A percentile compares a stretch with the other conserved stretches of the same genome.
These are phyloP conservation scores for Eucalyptus curtisii DNA, from an alignment of 345 rosid genomes.

Conservation along the genomic window DNA sequence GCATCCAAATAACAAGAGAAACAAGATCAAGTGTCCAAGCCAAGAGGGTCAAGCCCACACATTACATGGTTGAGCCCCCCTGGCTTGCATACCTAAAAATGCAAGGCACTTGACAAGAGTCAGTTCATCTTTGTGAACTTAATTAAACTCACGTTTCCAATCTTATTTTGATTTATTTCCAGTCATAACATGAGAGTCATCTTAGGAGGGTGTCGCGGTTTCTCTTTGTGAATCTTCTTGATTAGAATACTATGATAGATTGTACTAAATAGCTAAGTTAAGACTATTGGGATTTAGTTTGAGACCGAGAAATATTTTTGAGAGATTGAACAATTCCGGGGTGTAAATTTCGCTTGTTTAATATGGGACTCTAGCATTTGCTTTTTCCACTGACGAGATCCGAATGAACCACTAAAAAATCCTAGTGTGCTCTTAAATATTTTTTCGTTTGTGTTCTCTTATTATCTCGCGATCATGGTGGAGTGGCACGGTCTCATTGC, in stretches of 20 bases:
- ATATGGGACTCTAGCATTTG: not conserved
- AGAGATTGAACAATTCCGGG: not conserved
- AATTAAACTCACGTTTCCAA: rapidly evolving
- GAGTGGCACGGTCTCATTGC: not conserved
- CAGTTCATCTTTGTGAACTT: not conserved
- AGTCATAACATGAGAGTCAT: rapidly evolving
- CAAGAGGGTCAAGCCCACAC: rapidly evolving
- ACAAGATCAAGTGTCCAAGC: not conserved
- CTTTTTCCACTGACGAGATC: not conserved
- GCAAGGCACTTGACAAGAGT: not conserved
- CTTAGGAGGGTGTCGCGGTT: not conserved
- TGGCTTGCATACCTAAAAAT: rapidly evolving
- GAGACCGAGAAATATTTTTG: rapidly evolving
- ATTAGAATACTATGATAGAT: not conserved
- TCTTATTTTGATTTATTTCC: not conserved
- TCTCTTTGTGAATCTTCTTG: not conserved
- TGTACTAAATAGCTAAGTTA: not conserved
- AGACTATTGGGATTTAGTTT: not conserved
- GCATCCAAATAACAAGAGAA: rapidly evolving
- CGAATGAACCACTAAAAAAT: not conserved
- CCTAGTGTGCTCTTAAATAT: not conserved
- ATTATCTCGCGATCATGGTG: not conserved
- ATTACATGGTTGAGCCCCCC: rapidly evolving
- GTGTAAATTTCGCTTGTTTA: not conserved
- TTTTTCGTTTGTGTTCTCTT: not conserved